These are phyloP conservation scores for Colletotrichum sidae DNA, from an alignment of 2,329 filamentous ascomycete species.

Conservation along the genomic window DNA sequence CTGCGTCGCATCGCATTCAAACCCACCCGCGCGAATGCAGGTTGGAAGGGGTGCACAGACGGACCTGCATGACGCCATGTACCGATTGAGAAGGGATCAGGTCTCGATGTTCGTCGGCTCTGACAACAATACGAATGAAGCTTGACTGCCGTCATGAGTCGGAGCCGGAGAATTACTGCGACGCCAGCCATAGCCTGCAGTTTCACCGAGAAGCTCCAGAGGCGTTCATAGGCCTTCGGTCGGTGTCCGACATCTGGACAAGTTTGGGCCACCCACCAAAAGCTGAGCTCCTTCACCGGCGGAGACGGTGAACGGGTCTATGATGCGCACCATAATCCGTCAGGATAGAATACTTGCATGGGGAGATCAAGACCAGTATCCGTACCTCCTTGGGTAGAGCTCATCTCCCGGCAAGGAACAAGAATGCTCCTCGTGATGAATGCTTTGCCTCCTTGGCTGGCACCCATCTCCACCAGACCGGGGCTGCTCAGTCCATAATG, in stretches of 20 bases:
- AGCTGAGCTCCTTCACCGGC: background rate
- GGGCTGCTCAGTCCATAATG: conserved; percentile 23
- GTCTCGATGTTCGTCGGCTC: conserved; percentile 7
- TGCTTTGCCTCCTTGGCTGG: conserved; percentile 33
- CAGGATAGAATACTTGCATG: conserved; percentile 18
- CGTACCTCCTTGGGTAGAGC: conserved; percentile 11
- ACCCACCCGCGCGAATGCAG: conserved; percentile 29
- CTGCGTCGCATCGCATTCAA: conserved; percentile 30
- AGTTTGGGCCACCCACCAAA: background rate
- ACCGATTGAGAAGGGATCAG: conserved; percentile 25
- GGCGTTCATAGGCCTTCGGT: conserved; percentile 1
- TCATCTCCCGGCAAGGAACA: conserved; percentile 34
- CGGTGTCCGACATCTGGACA: conserved; percentile 5
- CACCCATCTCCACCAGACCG: conserved; percentile 31
- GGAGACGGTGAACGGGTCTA: background rate
- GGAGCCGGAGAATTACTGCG: background rate
- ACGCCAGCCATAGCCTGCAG: background rate
- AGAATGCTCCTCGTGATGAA: conserved; percentile 34
- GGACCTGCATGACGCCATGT: conserved; percentile 38
- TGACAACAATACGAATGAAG: conserved; percentile 25
- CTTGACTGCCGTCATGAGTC: conserved; percentile 12
- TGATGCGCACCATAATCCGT: background rate
- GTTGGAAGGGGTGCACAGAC: conserved; percentile 37
- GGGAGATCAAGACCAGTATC: conserved; percentile 19
- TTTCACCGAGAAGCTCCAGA: background rate